Percentiles rank a stretch among this genome's conserved stretches.
Evolutionary conservation across 2,329 filamentous ascomycete species (phyloP).

Genomic region (Botrytis medusae): DNA sequence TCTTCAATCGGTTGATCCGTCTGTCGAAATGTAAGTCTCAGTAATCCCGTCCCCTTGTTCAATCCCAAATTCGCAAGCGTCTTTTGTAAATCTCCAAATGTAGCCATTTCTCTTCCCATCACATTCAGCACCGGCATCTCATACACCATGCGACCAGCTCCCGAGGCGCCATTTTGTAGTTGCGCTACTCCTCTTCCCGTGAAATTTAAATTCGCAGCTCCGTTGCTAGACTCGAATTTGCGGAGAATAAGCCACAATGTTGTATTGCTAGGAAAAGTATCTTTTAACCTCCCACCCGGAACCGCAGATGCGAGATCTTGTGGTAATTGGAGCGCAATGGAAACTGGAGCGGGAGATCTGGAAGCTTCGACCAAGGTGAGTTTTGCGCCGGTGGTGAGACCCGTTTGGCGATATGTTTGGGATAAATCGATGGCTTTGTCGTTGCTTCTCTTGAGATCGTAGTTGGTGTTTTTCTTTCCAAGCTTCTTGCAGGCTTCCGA

Average conservation of each 20-base stretch:
- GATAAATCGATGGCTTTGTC: slow-evolving; percentile 86
- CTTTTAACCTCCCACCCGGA: slow-evolving; percentile 67
- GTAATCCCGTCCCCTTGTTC: slow-evolving; percentile 76
- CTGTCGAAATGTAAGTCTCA: slow-evolving; percentile 73
- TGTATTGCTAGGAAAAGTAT: slow-evolving; percentile 86
- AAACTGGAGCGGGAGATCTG: slow-evolving; percentile 80
- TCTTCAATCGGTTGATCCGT: slow-evolving; percentile 80
- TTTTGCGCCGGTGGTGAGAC: slow-evolving; percentile 81
- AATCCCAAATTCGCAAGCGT: slow-evolving; percentile 83
- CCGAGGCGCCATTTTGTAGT: slow-evolving; percentile 51
- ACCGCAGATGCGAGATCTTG: slow-evolving; percentile 64
- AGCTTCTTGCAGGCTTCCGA: slow-evolving; percentile 86
- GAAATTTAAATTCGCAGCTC: slow-evolving; percentile 68
- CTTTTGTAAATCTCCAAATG: slow-evolving; percentile 82
- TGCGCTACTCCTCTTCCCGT: slow-evolving; percentile 78
- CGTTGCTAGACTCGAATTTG: slow-evolving; percentile 74
- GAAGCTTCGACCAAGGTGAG: slow-evolving; percentile 88
- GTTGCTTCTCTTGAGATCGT: slow-evolving; percentile 79
- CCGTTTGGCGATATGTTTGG: slow-evolving; percentile 77
- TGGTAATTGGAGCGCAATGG: slow-evolving; percentile 84
- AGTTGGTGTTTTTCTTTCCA: slow-evolving; percentile 59
- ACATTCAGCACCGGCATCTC: slow-evolving; percentile 83
- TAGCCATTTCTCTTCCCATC: slow-evolving; percentile 75
- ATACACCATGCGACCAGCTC: slow-evolving; percentile 77
- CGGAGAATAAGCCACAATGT: slow-evolving; percentile 87